A percentile compares a stretch with the other conserved stretches of the same genome.
Conservation (phyloP, 805 yeast genomes). For the Kluyveromyces dobzhanskii region DNA sequence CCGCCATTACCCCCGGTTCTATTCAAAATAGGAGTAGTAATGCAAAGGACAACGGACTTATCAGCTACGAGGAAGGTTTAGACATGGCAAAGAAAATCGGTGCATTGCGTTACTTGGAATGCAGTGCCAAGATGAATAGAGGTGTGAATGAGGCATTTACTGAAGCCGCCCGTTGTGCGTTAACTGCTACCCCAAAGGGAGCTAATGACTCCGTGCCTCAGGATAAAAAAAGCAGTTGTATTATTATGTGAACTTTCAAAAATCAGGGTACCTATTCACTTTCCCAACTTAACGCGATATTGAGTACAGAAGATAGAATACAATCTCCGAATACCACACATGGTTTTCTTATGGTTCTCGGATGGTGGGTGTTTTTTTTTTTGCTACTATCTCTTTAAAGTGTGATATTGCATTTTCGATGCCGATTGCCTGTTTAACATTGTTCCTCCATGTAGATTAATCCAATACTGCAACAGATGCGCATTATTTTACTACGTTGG, state of each 20-base stretch:
- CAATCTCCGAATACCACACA: too few relatives aligned
- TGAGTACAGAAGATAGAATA: too few relatives aligned
- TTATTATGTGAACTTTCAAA: slow-evolving; percentile 30
- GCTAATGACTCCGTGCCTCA: slow-evolving; percentile 35
- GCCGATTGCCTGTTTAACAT: too few relatives aligned
- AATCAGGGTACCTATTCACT: too few relatives aligned
- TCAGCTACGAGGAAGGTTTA: slow-evolving; percentile 88
- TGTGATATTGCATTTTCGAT: too few relatives aligned
- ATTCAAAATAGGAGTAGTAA: slow-evolving; percentile 22
- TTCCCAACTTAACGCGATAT: too few relatives aligned
- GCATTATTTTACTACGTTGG: too few relatives aligned
- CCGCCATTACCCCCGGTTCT: slow-evolving; percentile 13
- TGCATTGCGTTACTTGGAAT: slow-evolving; percentile 89
- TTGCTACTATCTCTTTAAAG: too few relatives aligned
- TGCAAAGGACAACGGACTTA: slow-evolving; percentile 42
- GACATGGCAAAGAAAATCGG: slow-evolving; percentile 89
- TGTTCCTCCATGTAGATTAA: too few relatives aligned
- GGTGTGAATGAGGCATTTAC: slow-evolving; percentile 99
- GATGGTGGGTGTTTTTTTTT: too few relatives aligned
- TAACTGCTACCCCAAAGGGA: slow-evolving; percentile 81
- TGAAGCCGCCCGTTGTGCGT: slow-evolving; percentile 95
- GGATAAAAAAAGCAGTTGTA: slow-evolving; percentile 29
- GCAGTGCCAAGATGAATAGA: slow-evolving; percentile 91
- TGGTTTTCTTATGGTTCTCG: too few relatives aligned
- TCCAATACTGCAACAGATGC: too few relatives aligned